A percentile compares a stretch with the other conserved stretches of the same genome.
phyloP scores from a whole-genome alignment of 2,329 filamentous ascomycete species.

The Helotiales sp. region DNA sequence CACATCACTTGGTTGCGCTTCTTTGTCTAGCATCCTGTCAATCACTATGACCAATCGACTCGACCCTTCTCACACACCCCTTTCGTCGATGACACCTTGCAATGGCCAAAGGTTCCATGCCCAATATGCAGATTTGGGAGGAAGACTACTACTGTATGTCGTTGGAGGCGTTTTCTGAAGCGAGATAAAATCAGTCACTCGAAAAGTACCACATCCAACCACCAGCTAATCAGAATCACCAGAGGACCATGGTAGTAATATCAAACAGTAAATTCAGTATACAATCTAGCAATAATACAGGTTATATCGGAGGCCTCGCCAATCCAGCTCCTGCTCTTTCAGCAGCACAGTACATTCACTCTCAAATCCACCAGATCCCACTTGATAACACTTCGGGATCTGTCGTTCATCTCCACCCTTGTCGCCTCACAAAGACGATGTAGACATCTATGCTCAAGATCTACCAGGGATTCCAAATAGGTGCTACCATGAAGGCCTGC shows the following conservation, averaged over 20 bases:
- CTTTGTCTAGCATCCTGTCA: too few species aligned
- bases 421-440: neutral
- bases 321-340: neutral
- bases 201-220: neutral
- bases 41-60: too few species aligned
- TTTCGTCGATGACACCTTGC: too few species aligned
- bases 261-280: neutral
- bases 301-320: neutral
- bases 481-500: neutral
- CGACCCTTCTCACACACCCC: too few species aligned
- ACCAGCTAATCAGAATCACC: neutral
- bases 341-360: neutral
- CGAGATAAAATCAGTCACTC: neutral
- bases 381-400: neutral
- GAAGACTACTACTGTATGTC: too few species aligned
- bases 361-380: conserved; percentile 4
- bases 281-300: neutral
- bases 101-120: neutral
- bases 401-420: neutral
- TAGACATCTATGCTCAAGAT: neutral
- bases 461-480: neutral
- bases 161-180: neutral
- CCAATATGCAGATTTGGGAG: neutral
- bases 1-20: too few species aligned
- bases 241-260: neutral